Evolutionary conservation across 495 filamentous ascomycete genomes (phyloP), one percentile per base, ranked within the genome.

Genomic region (Hypoxylon intermedium): DNA sequence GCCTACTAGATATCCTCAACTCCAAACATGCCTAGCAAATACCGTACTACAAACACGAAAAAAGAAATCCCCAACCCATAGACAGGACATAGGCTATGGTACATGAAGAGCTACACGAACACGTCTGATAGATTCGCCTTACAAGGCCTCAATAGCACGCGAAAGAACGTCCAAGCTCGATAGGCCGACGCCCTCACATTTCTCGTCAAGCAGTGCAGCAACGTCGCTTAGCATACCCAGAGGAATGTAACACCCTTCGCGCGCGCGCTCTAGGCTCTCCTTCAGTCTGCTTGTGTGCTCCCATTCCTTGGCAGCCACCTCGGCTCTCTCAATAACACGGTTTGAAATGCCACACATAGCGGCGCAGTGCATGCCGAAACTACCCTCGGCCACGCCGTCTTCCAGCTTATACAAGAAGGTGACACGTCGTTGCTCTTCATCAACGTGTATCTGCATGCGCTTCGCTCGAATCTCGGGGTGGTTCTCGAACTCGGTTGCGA

Each of bases 341-440:
- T 74, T 78, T 0, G 92, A 81, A 40, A 99, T 97, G 1, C 95
- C 95, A 59, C 95, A 99, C 94, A 98, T 99, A 30, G 89, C 85
- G 1, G 95, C 95, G 71, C 95, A 99, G 72, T 98, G 95, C 95
- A 99, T 99, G 63, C 95, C 95, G 75, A 97, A 98, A 65, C 90
- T 94, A 1, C 95, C 95, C 75, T 98, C 95, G 2, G 95, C 95
- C 33, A 99, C 93, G 6, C 95, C 95, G 16, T 89, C 83, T 75
- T 98, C 95, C 0, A 99, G 82, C 67, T 93, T 94, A 73, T 99
- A 99, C 52, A 99, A 73, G 75, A 98, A 99, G 0, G 94, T 97
- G 23, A 99, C 85, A 11, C 87, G 83, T 21, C 89, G 80, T 41
- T 89, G 82, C 34, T 79, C 82, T n/a, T 96, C 90, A 65, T 99